Conservation (phyloP, 371 early-diverging fungal species). For the Mucor indicus region DNA sequence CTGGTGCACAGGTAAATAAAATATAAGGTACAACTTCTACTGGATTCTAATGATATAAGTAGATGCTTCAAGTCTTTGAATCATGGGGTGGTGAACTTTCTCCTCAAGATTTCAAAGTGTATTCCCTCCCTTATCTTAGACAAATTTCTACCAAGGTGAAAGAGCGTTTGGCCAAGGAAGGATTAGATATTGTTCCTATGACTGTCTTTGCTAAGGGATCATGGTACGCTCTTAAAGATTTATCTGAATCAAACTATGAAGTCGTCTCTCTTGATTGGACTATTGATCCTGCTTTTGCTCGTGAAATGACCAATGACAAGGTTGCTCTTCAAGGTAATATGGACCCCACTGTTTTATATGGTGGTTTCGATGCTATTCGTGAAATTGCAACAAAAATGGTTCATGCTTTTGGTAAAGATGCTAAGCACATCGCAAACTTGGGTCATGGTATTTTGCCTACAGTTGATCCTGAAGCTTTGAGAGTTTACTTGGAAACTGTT, state of each 20-base stretch:
- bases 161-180: conserved; percentile 37
- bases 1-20: conserved; percentile 89
- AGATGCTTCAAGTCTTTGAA: conserved; percentile 96
- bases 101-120: conserved; percentile 77
- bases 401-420: conserved; percentile 69
- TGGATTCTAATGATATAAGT: background rate
- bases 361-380: conserved; percentile 69
- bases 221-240: conserved; percentile 76
- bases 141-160: conserved; percentile 81
- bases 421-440: conserved; percentile 88
- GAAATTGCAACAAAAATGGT: conserved; percentile 80
- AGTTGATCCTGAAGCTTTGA: conserved; percentile 72
- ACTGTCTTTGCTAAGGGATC: conserved; percentile 91
- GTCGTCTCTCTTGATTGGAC: conserved; percentile 93
- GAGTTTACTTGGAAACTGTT: conserved; percentile 69
- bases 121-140: conserved; percentile 84
- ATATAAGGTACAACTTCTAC: background rate
- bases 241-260: conserved; percentile 74
- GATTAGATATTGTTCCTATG: conserved; percentile 73
- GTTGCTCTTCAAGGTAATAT: conserved; percentile 94
- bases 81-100: conserved; percentile 94
- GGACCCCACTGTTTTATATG: conserved; percentile 87
- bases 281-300: conserved; percentile 72
- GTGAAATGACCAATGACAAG: conserved; percentile 53
- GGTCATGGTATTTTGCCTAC: conserved; percentile 93